Evolutionary conservation across 2,329 filamentous ascomycete genomes (phyloP).

Genomic region (Aspergillus floridensis): DNA sequence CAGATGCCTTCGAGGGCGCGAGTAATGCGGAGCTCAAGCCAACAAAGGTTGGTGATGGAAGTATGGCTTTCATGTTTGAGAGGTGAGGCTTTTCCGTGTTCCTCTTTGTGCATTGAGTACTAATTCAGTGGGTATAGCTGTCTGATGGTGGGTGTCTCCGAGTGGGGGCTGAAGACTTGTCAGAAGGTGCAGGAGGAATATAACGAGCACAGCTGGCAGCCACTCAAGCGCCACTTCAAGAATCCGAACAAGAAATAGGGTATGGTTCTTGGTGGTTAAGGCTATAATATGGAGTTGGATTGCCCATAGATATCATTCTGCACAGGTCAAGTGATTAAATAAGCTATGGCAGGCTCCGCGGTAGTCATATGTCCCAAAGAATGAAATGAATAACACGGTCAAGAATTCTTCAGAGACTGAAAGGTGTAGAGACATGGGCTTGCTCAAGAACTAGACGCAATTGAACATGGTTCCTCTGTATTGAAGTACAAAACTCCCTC

Average conservation of each 20-base stretch:
- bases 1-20: conserved; percentile 55
- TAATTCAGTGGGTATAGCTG: conserved; percentile 48
- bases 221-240: conserved; percentile 62
- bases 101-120: conserved; percentile 1
- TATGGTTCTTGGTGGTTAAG: too few relatives aligned
- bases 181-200: conserved; percentile 70
- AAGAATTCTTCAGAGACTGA: background rate
- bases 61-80: conserved; percentile 66
- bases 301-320: too few relatives aligned
- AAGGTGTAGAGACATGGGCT: too few relatives aligned
- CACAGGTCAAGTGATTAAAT: too few relatives aligned
- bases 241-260: conserved; percentile 45
- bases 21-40: conserved; percentile 55
- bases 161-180: conserved; percentile 70
- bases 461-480: too few relatives aligned
- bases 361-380: background rate
- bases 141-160: conserved; percentile 69
- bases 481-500: background rate
- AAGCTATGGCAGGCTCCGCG: too few relatives aligned
- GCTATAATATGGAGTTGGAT: too few relatives aligned
- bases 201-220: conserved; percentile 77
- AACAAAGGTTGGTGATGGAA: conserved; percentile 57
- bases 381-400: background rate
- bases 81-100: conserved; percentile 32
- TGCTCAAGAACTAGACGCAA: too few relatives aligned